These are phyloP conservation scores for Pseudozyma sp. DNA, from an alignment of 1,284 basidiomycete species.

Conservation along the genomic window DNA sequence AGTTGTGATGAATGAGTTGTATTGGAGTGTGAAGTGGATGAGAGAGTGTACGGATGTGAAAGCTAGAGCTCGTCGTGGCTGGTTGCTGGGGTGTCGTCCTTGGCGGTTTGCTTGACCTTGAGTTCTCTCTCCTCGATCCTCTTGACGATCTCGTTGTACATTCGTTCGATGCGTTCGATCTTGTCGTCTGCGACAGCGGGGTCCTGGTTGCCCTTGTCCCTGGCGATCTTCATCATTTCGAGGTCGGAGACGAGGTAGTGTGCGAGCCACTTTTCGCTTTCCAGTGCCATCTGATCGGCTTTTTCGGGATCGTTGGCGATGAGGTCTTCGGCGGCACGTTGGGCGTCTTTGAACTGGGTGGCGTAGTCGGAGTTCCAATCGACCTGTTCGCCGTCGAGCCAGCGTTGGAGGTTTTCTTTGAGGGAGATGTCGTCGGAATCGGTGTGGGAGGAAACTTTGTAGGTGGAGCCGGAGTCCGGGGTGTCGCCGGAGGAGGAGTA, in stretches of 20 bases:
- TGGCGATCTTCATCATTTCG: constrained; percentile 49
- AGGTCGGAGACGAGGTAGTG: constrained; percentile 51
- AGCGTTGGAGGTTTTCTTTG: constrained; percentile 50
- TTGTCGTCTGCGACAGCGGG: constrained; percentile 32
- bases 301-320: constrained; percentile 43
- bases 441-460: constrained; percentile 31
- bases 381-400: constrained; percentile 56
- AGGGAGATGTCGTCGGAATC: constrained; percentile 28
- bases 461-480: constrained; percentile 20
- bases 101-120: constrained; percentile 12
- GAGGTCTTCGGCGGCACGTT: constrained; percentile 45
- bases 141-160: constrained; percentile 40
- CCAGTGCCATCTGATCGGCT: constrained; percentile 52
- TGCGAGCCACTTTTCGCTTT: constrained; percentile 59
- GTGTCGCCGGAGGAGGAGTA: constrained; percentile 28
- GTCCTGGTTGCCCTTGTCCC: constrained; percentile 35
- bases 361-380: constrained; percentile 54
- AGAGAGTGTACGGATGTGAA: not conserved
- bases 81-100: not conserved
- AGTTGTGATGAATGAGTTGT: too few relatives aligned
- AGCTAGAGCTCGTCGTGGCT: constrained; percentile 33
- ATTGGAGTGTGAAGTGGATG: not conserved
- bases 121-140: constrained; percentile 33
- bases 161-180: constrained; percentile 38
- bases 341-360: constrained; percentile 48